Evolutionary conservation across 371 early-diverging fungal species (phyloP), one percentile per base, ranked within the genome.

Genomic region (Rhizopus sp.): DNA sequence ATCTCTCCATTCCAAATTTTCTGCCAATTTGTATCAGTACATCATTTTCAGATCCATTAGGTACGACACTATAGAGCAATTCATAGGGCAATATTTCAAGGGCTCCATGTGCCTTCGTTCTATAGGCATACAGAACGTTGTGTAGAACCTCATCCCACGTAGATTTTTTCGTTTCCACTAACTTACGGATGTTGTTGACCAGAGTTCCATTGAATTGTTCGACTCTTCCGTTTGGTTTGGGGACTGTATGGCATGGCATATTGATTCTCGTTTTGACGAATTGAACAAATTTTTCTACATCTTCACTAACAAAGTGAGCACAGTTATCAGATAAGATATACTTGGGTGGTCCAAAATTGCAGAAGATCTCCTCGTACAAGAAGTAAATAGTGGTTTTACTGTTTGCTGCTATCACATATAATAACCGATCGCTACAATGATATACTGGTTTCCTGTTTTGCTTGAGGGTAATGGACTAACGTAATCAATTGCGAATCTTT

Each of bases 171-270:
- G 37, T 8, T 29, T 37, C 15, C 7, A 45, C 10, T 0, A 59
- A 16, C 33, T 58, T 58, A 3, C 32, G 17, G 1, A 58, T 15
- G 1, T 50, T 42, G 5, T 32, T 37, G 4, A 13, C 13, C 5
- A 59, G 8, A 2, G 38, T 37, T 0, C 52, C 59, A 35, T 59
- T 52, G 5, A 59, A 16, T 9, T 53, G 44, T 30, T 59, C 59
- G 4, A 8, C 12, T 15, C 17, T 51, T 3, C 52, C 51, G 38
- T 59, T 59, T n/a, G 1, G 52, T 46, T 3, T 15, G 15, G 4
- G 59, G 59, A 6, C 29, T 13, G 37, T 58, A 45, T 3, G 59
- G 59, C 5, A 35, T 35, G 4, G 52, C 33, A n/a, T 33, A 58
- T 30, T 58, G 45, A 6, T 49, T 35, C 5, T 35, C 35, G 35